Conservation (phyloP, 2,329 filamentous ascomycete species). For the Aspergillus brunneoviolaceus region DNA sequence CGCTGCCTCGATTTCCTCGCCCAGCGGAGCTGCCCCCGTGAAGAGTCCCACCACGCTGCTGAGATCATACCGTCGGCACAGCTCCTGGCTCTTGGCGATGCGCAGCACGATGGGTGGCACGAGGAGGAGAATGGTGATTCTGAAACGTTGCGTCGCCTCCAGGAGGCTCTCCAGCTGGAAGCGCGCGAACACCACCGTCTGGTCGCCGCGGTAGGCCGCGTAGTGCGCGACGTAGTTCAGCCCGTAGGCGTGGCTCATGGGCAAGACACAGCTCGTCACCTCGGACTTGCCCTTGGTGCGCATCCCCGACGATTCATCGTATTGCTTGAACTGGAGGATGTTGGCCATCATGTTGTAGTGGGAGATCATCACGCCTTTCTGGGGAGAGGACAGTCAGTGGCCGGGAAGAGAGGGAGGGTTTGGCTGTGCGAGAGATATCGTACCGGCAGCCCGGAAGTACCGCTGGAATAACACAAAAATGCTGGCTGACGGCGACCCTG, state of each 20-base stretch:
- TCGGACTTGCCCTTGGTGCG: too few species aligned
- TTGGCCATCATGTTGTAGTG: slow-evolving; percentile 15
- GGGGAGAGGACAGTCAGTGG: neutral
- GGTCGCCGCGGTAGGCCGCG: too few species aligned
- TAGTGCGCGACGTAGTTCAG: too few species aligned
- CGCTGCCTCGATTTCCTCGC: slow-evolving; percentile 56
- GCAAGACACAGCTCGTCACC: too few species aligned
- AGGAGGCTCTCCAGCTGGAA: too few species aligned
- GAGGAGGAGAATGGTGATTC: slow-evolving; percentile 37
- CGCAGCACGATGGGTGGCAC: slow-evolving; percentile 63
- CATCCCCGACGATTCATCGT: too few species aligned
- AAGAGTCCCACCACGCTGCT: slow-evolving; percentile 56
- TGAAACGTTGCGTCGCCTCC: too few species aligned
- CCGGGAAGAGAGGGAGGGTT: too few species aligned
- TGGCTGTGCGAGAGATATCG: neutral
- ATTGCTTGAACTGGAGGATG: slow-evolving; percentile 2
- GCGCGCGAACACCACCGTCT: too few species aligned
- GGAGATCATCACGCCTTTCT: slow-evolving; percentile 12
- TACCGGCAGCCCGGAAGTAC: slow-evolving; percentile 13
- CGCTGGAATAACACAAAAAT: slow-evolving; percentile 9
- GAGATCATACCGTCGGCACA: slow-evolving; percentile 53
- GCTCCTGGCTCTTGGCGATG: slow-evolving; percentile 53
- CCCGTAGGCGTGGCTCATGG: too few species aligned
- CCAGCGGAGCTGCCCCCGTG: slow-evolving; percentile 61
- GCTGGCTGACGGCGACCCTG: slow-evolving; percentile 9